These are phyloP conservation scores for Cinnamomum micranthum DNA, from an alignment of 164 flowering plant species.

Conservation along the genomic window DNA sequence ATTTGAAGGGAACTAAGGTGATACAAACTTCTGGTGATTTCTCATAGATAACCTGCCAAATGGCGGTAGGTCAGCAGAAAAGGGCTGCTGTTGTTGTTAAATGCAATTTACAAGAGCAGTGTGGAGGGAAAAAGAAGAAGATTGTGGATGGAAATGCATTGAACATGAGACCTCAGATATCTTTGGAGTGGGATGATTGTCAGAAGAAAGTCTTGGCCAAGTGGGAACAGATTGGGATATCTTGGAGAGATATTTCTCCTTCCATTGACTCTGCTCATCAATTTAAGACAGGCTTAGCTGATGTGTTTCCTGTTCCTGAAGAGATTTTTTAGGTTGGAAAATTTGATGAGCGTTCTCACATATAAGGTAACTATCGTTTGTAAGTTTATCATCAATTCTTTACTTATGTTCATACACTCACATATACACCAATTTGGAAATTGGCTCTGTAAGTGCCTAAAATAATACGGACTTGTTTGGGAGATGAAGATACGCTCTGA, in stretches of 20 bases:
- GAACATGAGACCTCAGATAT: slow-evolving; percentile 44
- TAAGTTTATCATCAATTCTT: too few relatives aligned
- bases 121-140: slow-evolving; percentile 46
- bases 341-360: slow-evolving; percentile 57
- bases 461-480: too few relatives aligned
- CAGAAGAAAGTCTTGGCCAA: slow-evolving; percentile 56
- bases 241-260: slow-evolving; percentile 55
- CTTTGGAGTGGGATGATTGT: slow-evolving; percentile 64
- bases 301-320: slow-evolving; percentile 52
- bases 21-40: too few relatives aligned
- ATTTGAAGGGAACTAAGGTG: too few relatives aligned
- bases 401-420: too few relatives aligned
- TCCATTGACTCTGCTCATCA: slow-evolving; percentile 37
- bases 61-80: slow-evolving; percentile 76
- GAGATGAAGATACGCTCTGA: too few relatives aligned
- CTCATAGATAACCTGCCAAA: slow-evolving; percentile 11
- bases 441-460: too few relatives aligned
- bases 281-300: slow-evolving; percentile 43
- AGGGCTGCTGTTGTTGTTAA: slow-evolving; percentile 38
- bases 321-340: slow-evolving; percentile 59
- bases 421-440: neutral
- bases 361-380: slow-evolving; percentile 45
- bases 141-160: slow-evolving; percentile 27
- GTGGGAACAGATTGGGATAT: slow-evolving; percentile 68
- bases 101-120: slow-evolving; percentile 41